Conservation (phyloP, 1,284 basidiomycete genomes). For the Schizophyllum commune region DNA sequence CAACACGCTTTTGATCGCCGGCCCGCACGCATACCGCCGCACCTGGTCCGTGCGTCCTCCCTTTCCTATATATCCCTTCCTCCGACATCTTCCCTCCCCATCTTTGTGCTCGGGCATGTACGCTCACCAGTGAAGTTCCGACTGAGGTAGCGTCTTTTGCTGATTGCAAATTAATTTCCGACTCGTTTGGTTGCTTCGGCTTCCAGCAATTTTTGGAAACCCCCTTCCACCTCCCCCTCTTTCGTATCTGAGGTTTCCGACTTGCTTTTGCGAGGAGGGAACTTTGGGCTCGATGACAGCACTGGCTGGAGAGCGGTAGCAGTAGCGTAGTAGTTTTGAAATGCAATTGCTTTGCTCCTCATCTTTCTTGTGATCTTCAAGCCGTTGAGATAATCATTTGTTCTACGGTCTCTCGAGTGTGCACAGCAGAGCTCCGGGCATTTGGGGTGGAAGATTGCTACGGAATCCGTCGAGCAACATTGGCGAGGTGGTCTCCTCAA, state of each 20-base stretch:
- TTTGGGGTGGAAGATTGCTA: too few species aligned
- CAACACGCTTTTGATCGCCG: too few species aligned
- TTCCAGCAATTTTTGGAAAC: slow-evolving; percentile 75
- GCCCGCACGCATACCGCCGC: too few species aligned
- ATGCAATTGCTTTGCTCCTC: background rate
- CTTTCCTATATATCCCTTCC: background rate
- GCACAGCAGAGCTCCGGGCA: too few species aligned
- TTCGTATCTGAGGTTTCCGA: slow-evolving; percentile 1
- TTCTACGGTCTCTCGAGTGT: too few species aligned
- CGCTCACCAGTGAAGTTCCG: slow-evolving; percentile 87
- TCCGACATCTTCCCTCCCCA: slow-evolving; percentile 22
- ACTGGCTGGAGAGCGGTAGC: background rate
- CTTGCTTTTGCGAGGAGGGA: background rate
- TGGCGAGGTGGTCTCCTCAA: too few species aligned
- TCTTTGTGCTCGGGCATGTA: slow-evolving; percentile 90
- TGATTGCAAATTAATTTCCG: slow-evolving; percentile 92
- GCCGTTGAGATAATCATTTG: too few species aligned
- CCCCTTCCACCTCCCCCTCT: slow-evolving; percentile 4
- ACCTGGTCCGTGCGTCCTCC: background rate
- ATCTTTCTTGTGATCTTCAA: background rate
- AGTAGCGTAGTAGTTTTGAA: background rate
- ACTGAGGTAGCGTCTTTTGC: slow-evolving; percentile 90
- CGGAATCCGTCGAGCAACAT: too few species aligned
- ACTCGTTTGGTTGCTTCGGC: slow-evolving; percentile 74
- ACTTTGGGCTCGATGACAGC: background rate